Conservation (phyloP, 2,329 filamentous ascomycete genomes). For the Mariannaea sp. region DNA sequence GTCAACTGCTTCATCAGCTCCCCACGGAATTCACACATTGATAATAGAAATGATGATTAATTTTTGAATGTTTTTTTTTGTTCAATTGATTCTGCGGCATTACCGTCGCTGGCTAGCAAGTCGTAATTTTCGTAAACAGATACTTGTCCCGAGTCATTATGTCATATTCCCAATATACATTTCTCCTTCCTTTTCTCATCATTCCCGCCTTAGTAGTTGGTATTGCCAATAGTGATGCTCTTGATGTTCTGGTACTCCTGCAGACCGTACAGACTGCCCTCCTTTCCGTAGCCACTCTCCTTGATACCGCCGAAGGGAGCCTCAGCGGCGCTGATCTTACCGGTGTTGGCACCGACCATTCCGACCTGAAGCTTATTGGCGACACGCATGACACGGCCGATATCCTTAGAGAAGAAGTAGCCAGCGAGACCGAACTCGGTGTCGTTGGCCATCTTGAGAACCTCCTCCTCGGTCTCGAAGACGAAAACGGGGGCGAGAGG, state of each 20-base stretch:
- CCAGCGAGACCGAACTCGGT: slow-evolving; percentile 46
- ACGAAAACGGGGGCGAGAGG: slow-evolving; percentile 38
- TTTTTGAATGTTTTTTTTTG: no score
- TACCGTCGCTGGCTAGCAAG: slow-evolving; percentile 4
- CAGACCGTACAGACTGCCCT: slow-evolving; percentile 52
- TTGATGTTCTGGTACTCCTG: slow-evolving; percentile 54
- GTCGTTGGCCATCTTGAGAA: slow-evolving; percentile 45
- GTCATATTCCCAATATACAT: slow-evolving; percentile 33
- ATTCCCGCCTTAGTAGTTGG: slow-evolving; percentile 28
- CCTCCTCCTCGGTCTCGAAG: slow-evolving; percentile 47
- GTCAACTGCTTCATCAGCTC: no score
- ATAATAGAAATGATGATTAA: no score
- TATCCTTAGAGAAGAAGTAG: slow-evolving; percentile 43
- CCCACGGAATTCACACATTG: no score
- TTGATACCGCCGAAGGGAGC: slow-evolving; percentile 44
- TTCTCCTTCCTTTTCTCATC: slow-evolving; percentile 17
- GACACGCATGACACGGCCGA: slow-evolving; percentile 49
- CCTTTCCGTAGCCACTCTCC: slow-evolving; percentile 44
- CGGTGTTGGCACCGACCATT: slow-evolving; percentile 63
- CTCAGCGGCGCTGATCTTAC: slow-evolving; percentile 43
- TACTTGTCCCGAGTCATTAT: slow-evolving; percentile 33
- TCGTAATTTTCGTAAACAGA: slow-evolving; percentile 21
- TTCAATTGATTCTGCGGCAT: slow-evolving; percentile 7
- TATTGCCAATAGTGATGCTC: slow-evolving; percentile 45
- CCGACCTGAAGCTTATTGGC: slow-evolving; percentile 64